Evolutionary conservation across 1,284 basidiomycete species (phyloP).

Genomic region (Rhodotorula sp.): DNA sequence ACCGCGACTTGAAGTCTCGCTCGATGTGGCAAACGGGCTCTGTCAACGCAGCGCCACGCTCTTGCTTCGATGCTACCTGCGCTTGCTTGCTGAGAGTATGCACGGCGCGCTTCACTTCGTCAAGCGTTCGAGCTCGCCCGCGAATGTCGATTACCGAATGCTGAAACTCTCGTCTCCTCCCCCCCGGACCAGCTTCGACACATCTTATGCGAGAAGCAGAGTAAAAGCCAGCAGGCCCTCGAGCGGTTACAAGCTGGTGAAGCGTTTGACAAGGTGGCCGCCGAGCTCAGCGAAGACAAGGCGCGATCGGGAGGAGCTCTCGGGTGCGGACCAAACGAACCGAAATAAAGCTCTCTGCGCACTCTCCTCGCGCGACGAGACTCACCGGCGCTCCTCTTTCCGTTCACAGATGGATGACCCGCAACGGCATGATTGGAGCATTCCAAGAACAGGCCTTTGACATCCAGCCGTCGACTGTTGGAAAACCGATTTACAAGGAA

Average conservation of each 20-base stretch:
- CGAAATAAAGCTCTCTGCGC: too few species aligned
- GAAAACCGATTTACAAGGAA: constrained; percentile 11
- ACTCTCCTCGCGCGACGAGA: too few species aligned
- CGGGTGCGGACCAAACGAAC: constrained; percentile 4
- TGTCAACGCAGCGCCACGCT: too few species aligned
- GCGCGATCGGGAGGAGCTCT: constrained; percentile 57
- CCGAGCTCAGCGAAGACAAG: constrained; percentile 79
- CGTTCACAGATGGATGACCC: constrained; percentile 24
- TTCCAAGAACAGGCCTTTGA: constrained; percentile 32
- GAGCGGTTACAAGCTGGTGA: constrained; percentile 74
- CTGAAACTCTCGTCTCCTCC: neutral
- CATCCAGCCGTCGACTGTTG: constrained; percentile 23
- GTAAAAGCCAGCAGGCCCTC: constrained; percentile 68
- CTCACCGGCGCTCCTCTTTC: neutral
- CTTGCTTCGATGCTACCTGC: too few species aligned
- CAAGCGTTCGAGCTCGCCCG: too few species aligned
- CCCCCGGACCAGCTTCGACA: constrained; percentile 54
- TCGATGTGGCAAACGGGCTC: too few species aligned
- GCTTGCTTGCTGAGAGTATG: too few species aligned
- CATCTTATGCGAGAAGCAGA: constrained; percentile 81
- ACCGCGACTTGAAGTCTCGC: too few species aligned
- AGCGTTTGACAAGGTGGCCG: constrained; percentile 74
- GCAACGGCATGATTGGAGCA: constrained; percentile 25
- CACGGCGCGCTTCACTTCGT: too few species aligned
- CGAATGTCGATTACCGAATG: too few species aligned